phyloP scores from a whole-genome alignment of 306 rosid species.

The Rosa chinensis region DNA sequence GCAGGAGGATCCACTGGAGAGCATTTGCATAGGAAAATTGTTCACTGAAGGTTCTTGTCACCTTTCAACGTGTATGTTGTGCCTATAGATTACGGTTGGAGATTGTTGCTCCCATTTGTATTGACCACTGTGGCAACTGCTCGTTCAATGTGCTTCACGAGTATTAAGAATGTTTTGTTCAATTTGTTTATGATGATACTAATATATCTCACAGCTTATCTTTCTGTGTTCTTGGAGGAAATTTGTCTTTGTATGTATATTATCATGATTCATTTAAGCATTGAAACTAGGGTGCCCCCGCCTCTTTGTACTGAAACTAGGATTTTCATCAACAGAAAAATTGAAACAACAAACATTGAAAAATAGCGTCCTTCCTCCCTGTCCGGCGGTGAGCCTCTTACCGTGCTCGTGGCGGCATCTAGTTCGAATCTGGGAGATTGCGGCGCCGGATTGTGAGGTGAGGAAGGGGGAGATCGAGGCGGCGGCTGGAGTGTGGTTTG shows the following conservation, averaged over 20 bases:
- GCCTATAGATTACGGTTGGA: slow-evolving; percentile 7
- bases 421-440: too few species aligned
- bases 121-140: background rate
- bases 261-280: background rate
- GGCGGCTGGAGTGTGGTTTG: too few species aligned
- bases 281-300: background rate
- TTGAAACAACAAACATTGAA: too few species aligned
- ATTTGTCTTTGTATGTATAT: background rate
- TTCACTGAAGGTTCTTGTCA: slow-evolving; percentile 37
- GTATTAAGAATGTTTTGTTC: slow-evolving; percentile 5
- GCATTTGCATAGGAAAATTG: slow-evolving; percentile 69
- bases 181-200: background rate
- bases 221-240: background rate
- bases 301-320: background rate
- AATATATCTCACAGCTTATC: background rate
- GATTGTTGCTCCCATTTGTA: slow-evolving; percentile 5
- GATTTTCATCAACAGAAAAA: background rate
- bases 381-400: too few species aligned
- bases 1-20: slow-evolving; percentile 45
- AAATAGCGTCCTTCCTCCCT: too few species aligned
- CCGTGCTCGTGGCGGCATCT: too few species aligned
- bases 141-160: background rate
- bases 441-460: too few species aligned
- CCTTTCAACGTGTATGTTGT: slow-evolving; percentile 19
- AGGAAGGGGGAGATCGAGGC: too few species aligned